Evolutionary conservation across 176 grass and related monocot genomes (phyloP).

Genomic region (Rhynchospora tenuis): DNA sequence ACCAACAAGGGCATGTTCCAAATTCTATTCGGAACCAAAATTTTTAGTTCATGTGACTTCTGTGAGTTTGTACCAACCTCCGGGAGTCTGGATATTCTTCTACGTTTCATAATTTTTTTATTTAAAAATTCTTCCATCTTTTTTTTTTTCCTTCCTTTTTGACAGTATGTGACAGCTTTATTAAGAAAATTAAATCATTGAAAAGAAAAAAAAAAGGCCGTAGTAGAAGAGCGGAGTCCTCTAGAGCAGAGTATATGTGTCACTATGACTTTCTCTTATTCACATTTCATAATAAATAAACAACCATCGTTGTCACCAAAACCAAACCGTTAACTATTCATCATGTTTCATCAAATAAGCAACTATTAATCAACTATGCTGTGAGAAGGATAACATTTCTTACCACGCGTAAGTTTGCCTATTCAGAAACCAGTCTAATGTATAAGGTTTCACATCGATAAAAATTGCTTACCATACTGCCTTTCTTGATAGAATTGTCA

Average conservation of each 20-base stretch:
- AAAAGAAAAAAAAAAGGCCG: background rate
- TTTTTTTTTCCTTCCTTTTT: background rate
- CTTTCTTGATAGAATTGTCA: background rate
- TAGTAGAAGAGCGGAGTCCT: background rate
- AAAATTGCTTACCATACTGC: background rate
- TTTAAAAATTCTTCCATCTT: background rate
- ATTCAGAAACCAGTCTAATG: background rate
- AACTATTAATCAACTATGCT: background rate
- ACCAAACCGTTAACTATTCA: background rate
- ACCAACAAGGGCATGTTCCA: background rate
- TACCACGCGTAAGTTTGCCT: background rate
- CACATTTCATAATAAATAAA: slow-evolving; percentile 3
- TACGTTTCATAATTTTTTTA: background rate
- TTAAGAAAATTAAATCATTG: background rate
- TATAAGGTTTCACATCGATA: background rate
- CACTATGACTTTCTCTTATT: background rate
- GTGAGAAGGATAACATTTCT: background rate
- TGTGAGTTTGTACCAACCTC: background rate
- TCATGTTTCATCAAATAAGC: background rate
- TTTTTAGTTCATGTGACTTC: background rate
- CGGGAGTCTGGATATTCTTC: background rate
- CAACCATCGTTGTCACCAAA: background rate
- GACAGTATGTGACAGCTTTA: background rate
- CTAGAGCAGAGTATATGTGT: background rate
- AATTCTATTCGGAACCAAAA: background rate